Percentiles rank a stretch among this genome's conserved stretches.
phyloP scores from a whole-genome alignment of 2,329 filamentous ascomycete genomes.

The Calonectria leucothoes region DNA sequence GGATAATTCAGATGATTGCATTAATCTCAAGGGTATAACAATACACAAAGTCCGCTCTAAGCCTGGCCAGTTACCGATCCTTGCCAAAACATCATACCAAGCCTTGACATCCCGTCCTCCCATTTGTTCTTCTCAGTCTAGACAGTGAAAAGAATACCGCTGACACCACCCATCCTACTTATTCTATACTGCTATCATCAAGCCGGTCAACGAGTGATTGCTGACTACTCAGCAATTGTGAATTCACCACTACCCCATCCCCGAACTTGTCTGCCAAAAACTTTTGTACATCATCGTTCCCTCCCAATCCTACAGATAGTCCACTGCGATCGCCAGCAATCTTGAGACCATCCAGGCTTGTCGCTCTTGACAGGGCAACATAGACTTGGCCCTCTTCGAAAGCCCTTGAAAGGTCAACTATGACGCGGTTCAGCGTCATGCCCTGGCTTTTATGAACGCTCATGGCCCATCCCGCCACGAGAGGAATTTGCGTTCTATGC shows the following conservation, averaged over 20 bases:
- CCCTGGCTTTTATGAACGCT: conserved; percentile 74
- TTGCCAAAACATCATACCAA: no score
- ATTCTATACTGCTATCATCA: background rate
- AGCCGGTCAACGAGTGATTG: background rate
- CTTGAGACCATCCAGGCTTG: conserved; percentile 28
- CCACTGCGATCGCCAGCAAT: conserved; percentile 15
- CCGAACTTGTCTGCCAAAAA: conserved; percentile 17
- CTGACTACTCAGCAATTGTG: background rate
- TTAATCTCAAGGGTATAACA: no score
- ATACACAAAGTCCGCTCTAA: no score
- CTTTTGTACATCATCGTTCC: conserved; percentile 10
- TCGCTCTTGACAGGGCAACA: conserved; percentile 52
- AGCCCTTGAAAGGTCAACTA: conserved; percentile 62
- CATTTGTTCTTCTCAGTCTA: background rate
- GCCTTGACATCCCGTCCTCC: background rate
- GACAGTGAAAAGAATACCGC: background rate
- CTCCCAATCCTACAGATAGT: background rate
- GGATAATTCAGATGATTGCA: no score
- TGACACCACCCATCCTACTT: background rate
- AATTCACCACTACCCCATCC: background rate
- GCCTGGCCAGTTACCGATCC: no score
- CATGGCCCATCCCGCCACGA: conserved; percentile 71
- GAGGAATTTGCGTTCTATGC: conserved; percentile 70
- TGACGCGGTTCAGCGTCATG: conserved; percentile 69
- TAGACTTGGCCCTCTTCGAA: conserved; percentile 72